Evolutionary conservation across 331 rosid species (phyloP).

Genomic region (Malus hybrid): DNA sequence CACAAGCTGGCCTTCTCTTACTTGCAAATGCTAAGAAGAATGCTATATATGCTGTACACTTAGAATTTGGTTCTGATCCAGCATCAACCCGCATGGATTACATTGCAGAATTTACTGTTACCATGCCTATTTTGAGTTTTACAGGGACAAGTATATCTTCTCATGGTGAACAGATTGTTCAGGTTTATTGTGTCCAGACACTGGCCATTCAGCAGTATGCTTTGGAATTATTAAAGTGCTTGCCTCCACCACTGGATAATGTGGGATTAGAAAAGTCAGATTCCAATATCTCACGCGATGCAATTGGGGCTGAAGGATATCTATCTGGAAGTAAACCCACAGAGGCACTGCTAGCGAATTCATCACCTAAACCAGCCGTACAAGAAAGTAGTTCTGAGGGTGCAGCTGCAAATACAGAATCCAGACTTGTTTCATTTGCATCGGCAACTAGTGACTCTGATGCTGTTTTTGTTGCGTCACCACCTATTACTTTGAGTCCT

Average conservation of each 20-base stretch:
- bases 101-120: slow-evolving; percentile 88
- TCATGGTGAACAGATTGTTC: slow-evolving; percentile 72
- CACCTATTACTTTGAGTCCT: slow-evolving; percentile 84
- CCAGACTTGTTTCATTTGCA: slow-evolving; percentile 43
- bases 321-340: slow-evolving; percentile 42
- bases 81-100: slow-evolving; percentile 80
- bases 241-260: slow-evolving; percentile 80
- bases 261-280: slow-evolving; percentile 63
- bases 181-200: slow-evolving; percentile 98
- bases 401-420: slow-evolving; percentile 46
- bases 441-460: slow-evolving; percentile 55
- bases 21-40: slow-evolving; percentile 98
- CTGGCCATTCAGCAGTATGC: slow-evolving; percentile 99
- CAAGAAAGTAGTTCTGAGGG: slow-evolving; percentile 44
- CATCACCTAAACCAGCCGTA: slow-evolving; percentile 43
- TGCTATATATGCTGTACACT: slow-evolving; percentile 91
- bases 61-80: slow-evolving; percentile 81
- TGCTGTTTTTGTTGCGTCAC: slow-evolving; percentile 51
- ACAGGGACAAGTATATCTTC: slow-evolving; percentile 83
- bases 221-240: slow-evolving; percentile 86
- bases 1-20: slow-evolving; percentile 87
- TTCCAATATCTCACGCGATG: slow-evolving; percentile 57
- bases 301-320: slow-evolving; percentile 52
- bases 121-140: slow-evolving; percentile 95
- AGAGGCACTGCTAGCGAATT: slow-evolving; percentile 39